Base-by-base conservation (phyloP, 305 asterid species). In the Fraxinus albicans region DNA sequence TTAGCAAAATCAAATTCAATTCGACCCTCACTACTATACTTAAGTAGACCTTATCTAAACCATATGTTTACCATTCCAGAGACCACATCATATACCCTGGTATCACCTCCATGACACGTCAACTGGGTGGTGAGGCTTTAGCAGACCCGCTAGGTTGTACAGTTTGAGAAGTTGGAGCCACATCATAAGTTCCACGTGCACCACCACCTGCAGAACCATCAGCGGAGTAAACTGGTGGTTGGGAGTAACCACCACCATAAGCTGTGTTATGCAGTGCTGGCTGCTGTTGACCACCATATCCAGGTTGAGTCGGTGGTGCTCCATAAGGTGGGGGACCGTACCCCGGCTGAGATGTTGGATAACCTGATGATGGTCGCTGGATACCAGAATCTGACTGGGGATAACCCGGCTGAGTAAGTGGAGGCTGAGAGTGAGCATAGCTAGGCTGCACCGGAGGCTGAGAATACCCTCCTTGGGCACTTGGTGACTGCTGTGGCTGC, bases 321-420 rank as follows among this genome's bases (percentile, higher is more conserved):
- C 81, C 81, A 78, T 78, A 78, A 15, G 74, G 8, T 33, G 81
- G 55, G n/a, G 55, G 74, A 1, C 87, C 91, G 65, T 89, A 88
- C 79, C 90, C 94, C 0, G 85, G 80, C n/a, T 69, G 74, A 33
- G 69, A 58, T 15, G 73, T 58, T 55, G 12, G 80, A 53, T 70
- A 70, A 70, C 40, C 76, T 6, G 76, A 70, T 70, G 73, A 47
- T 55, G 72, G 36, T 13, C 38, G 80, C 63, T 77, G 80, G 67
- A 53, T 23, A 12, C 69, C 38, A 13, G 67, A 4, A 77, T 77
- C 80, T 5, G 80, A n/a, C 40, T 44, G 80, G 35, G 80, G 42
- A 77, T 77, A 77, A 44, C 80, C 67, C 0, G 70, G 38, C 40
- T 69, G 76, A 31, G 38, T 29, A 69, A 19, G 79, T 13, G 86